These are phyloP conservation scores for Cerioporus squamosus DNA, from an alignment of 1,284 basidiomycete species.

Conservation along the genomic window DNA sequence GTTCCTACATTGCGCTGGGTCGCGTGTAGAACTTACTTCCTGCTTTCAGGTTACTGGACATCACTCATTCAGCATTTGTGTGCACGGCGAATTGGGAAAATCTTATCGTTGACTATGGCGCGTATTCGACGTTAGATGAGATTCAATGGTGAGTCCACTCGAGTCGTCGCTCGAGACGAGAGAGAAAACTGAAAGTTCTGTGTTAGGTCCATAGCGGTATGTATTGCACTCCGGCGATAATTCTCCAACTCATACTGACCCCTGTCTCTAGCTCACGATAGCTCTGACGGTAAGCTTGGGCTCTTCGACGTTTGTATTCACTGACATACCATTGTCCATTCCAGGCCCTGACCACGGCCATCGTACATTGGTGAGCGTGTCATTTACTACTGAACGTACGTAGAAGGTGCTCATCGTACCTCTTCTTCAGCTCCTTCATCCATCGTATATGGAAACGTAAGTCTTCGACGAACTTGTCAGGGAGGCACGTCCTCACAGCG, in stretches of 20 bases:
- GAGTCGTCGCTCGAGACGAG: no score
- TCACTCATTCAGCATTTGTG: constrained; percentile 15
- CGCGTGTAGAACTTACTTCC: background rate
- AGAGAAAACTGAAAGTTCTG: background rate
- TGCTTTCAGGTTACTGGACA: constrained; percentile 13
- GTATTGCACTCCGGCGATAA: background rate
- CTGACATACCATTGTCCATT: background rate
- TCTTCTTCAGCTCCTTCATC: constrained; percentile 17
- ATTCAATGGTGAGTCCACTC: constrained; percentile 18
- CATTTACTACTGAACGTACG: background rate
- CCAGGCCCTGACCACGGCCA: constrained; percentile 19
- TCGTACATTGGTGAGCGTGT: constrained; percentile 16
- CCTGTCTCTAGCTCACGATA: constrained; percentile 14
- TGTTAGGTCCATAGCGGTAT: constrained; percentile 16
- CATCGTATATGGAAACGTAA: constrained; percentile 14
- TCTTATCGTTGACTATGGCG: constrained; percentile 16
- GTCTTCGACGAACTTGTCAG: background rate
- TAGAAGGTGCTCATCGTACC: background rate
- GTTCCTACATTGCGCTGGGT: background rate
- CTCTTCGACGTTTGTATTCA: background rate
- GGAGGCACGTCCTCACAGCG: background rate
- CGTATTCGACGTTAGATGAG: constrained; percentile 7
- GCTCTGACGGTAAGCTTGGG: constrained; percentile 16
- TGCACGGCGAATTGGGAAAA: constrained; percentile 20
- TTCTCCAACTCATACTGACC: background rate